Percentiles rank a stretch among this genome's conserved stretches.
Conservation (phyloP, 2,329 filamentous ascomycete genomes). For the Aspergillus flavus region DNA sequence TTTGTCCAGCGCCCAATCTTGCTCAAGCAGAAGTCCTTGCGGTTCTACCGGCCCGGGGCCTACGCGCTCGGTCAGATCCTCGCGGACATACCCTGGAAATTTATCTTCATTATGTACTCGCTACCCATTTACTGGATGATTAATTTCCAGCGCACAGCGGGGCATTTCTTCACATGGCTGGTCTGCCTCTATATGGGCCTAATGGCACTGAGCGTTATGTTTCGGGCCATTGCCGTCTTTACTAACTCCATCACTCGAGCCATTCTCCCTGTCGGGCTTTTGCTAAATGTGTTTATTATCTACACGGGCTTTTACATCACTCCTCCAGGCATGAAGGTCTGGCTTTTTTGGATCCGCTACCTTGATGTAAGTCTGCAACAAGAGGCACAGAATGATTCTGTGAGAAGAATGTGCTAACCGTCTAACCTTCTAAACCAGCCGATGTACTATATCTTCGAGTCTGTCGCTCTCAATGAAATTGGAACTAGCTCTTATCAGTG, state of each 20-base stretch:
- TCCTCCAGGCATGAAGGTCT: slow-evolving; percentile 71
- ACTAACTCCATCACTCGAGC: slow-evolving; percentile 81
- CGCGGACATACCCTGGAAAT: slow-evolving; percentile 72
- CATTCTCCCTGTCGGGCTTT: slow-evolving; percentile 74
- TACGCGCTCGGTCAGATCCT: slow-evolving; percentile 74
- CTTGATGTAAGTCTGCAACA: slow-evolving; percentile 59
- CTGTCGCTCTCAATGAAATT: slow-evolving; percentile 8
- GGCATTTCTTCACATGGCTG: slow-evolving; percentile 71
- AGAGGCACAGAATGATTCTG: neutral
- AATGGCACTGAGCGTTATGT: slow-evolving; percentile 72
- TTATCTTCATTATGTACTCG: slow-evolving; percentile 69
- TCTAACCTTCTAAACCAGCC: slow-evolving; percentile 43
- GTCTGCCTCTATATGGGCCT: slow-evolving; percentile 54
- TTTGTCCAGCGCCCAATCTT: slow-evolving; percentile 18
- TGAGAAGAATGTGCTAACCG: slow-evolving; percentile 44
- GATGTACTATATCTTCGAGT: slow-evolving; percentile 11
- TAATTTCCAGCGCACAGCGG: slow-evolving; percentile 63
- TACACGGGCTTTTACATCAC: slow-evolving; percentile 78
- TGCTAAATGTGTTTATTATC: slow-evolving; percentile 75
- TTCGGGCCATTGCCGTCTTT: slow-evolving; percentile 70
- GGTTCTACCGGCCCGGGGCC: slow-evolving; percentile 69
- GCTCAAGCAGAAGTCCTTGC: slow-evolving; percentile 17
- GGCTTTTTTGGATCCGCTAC: slow-evolving; percentile 77
- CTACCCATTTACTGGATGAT: slow-evolving; percentile 77
- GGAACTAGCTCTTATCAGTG: slow-evolving; percentile 1